phyloP scores from a whole-genome alignment of 345 rosid species.

The Salix caprea region DNA sequence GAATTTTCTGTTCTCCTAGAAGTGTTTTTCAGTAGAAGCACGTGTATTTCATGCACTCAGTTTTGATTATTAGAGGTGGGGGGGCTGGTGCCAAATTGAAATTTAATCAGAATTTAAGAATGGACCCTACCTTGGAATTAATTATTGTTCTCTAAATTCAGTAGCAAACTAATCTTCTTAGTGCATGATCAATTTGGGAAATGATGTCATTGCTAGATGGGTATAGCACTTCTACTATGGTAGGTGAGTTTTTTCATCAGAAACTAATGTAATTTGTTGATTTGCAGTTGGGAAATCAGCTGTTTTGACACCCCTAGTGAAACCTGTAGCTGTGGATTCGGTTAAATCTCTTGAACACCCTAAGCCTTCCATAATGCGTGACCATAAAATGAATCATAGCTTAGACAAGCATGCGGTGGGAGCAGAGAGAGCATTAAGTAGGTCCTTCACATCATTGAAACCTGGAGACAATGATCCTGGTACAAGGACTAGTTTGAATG shows the following conservation, averaged over 20 bases:
- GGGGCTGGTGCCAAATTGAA: not conserved
- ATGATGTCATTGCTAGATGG: not conserved
- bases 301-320: conserved; percentile 21
- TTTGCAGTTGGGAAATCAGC: conserved; percentile 28
- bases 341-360: conserved; percentile 24
- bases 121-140: not conserved
- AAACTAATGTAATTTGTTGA: conserved; percentile 16
- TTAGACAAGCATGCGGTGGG: conserved; percentile 30
- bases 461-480: conserved; percentile 34
- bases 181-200: not conserved
- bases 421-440: conserved; percentile 28
- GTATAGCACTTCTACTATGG: not conserved
- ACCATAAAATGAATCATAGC: conserved; percentile 26
- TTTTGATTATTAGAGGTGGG: not conserved
- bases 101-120: not conserved
- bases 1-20: not conserved
- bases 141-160: not conserved
- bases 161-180: not conserved
- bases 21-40: conserved; percentile 4
- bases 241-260: conserved; percentile 7
- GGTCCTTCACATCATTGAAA: conserved; percentile 35
- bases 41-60: not conserved
- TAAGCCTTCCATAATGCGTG: conserved; percentile 22
- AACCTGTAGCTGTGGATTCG: conserved; percentile 24
- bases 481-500: conserved; percentile 40